Evolutionary conservation across 768 basidiomycete species (phyloP), one percentile per base, ranked within the genome.

Genomic region (Mycena vitilis): DNA sequence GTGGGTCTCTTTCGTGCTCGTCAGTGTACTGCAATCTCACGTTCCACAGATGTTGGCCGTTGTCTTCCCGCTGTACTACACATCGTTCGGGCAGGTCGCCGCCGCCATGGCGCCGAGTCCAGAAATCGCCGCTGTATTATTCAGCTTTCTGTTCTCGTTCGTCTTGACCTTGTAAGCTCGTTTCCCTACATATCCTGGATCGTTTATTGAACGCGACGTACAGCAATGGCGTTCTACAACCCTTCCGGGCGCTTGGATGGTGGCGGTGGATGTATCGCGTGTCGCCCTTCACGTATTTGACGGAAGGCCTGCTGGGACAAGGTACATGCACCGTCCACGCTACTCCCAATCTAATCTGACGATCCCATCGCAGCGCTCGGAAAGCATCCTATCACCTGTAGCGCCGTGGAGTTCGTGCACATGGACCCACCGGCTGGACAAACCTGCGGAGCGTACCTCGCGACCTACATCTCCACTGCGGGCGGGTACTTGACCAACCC

Each of bases 241-340:
- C 91, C 9, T 89, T 81, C 73, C 71, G 81, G 10, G 80, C 82
- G 20, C 85, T 92, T 3, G 86, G 87, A 13, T 90, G 89, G 87
- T 93, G 91, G 91, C 74, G 78, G 59, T 92, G 91, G 90, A 90
- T 91, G 90, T 92, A 85, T 66, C 77, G 73, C 63, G 37, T 81
- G 22, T 83, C 83, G 16, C 84, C 84, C 1, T 83, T 80, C 73
- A 80, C 81, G 1, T 85, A 85, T 68, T 73, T 86, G 34, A 78
- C 83, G 68, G 83, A 57, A 57, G 88, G 81, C 20, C 71, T 88
- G 22, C 70, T 87, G 22, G 83, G 83, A 2, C 83, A 85, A 82
- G 84, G 85, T 84, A 38, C 25, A 30, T 52, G 15, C 16, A 9
- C 10, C 10, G 22, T 38, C 4, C 6, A 10, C 23, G n/a, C 23